A percentile compares a stretch with the other conserved stretches of the same genome.
phyloP scores from a whole-genome alignment of 345 rosid genomes.

The Passiflora organensis region DNA sequence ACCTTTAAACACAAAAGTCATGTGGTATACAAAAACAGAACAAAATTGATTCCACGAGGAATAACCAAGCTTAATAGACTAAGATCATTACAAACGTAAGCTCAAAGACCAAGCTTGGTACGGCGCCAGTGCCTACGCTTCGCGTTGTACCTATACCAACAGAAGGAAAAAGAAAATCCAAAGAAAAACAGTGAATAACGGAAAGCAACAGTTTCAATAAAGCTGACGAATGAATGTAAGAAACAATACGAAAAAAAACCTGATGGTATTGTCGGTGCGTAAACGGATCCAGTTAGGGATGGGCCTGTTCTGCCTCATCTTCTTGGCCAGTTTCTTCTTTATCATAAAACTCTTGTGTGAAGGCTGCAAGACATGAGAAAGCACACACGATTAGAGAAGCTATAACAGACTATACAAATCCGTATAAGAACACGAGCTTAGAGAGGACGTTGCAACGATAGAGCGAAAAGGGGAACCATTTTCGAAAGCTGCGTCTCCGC shows the following conservation, averaged over 20 bases:
- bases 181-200: not conserved
- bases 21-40: too few relatives aligned
- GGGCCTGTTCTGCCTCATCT: slow-evolving; percentile 77
- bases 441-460: too few relatives aligned
- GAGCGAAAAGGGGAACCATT: too few relatives aligned
- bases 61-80: too few relatives aligned
- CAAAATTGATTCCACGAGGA: too few relatives aligned
- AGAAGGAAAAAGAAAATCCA: not conserved
- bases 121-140: slow-evolving; percentile 37
- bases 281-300: slow-evolving; percentile 70
- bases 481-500: too few relatives aligned
- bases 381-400: too few relatives aligned
- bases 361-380: too few relatives aligned
- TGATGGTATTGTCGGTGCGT: slow-evolving; percentile 61
- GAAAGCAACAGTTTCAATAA: not conserved
- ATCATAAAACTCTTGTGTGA: slow-evolving; percentile 85
- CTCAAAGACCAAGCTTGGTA: slow-evolving; percentile 28
- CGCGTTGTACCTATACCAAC: slow-evolving; percentile 19
- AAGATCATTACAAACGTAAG: too few relatives aligned
- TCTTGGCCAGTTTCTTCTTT: slow-evolving; percentile 72
- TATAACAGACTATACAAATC: too few relatives aligned
- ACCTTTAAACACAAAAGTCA: too few relatives aligned
- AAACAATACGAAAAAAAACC: slow-evolving; percentile 19
- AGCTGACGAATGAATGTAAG: not conserved
- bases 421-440: too few relatives aligned